phyloP scores from a whole-genome alignment of 768 basidiomycete species.

The Suillus subluteus region DNA sequence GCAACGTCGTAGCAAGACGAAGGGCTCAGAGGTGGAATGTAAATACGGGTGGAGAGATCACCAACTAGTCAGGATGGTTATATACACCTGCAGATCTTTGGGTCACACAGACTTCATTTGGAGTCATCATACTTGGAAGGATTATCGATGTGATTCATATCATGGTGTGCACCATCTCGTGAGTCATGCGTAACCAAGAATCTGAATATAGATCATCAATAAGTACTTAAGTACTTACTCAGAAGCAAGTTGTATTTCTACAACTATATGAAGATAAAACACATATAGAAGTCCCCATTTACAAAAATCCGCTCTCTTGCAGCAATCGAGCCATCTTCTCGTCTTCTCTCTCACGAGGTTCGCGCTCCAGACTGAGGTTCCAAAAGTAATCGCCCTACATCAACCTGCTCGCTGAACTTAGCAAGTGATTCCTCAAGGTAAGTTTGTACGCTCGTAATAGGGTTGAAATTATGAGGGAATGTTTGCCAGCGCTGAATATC shows the following conservation, averaged over 20 bases:
- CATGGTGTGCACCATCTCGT: neutral
- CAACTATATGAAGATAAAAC: neutral
- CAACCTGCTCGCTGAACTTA: slow-evolving; percentile 67
- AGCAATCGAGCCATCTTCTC: slow-evolving; percentile 93
- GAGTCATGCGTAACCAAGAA: neutral
- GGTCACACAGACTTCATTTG: neutral
- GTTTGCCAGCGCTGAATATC: slow-evolving; percentile 98
- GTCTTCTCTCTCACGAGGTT: slow-evolving; percentile 94
- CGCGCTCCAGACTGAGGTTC: slow-evolving; percentile 82
- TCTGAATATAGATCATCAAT: neutral
- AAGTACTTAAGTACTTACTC: neutral
- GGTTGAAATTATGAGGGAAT: slow-evolving; percentile 82
- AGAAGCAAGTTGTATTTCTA: neutral
- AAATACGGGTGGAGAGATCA: neutral
- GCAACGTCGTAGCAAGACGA: slow-evolving; percentile 21
- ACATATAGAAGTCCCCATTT: slow-evolving; percentile 15
- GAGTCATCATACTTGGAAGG: neutral
- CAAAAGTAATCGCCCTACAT: slow-evolving; percentile 81
- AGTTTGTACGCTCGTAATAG: slow-evolving; percentile 64
- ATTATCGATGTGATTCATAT: neutral
- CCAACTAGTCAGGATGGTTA: neutral
- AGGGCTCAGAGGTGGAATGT: slow-evolving; percentile 23
- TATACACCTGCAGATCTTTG: neutral
- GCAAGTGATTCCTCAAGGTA: slow-evolving; percentile 83
- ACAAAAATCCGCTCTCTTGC: slow-evolving; percentile 89